Evolutionary conservation across 768 basidiomycete species (phyloP).

Genomic region (Gymnopilus junonius): DNA sequence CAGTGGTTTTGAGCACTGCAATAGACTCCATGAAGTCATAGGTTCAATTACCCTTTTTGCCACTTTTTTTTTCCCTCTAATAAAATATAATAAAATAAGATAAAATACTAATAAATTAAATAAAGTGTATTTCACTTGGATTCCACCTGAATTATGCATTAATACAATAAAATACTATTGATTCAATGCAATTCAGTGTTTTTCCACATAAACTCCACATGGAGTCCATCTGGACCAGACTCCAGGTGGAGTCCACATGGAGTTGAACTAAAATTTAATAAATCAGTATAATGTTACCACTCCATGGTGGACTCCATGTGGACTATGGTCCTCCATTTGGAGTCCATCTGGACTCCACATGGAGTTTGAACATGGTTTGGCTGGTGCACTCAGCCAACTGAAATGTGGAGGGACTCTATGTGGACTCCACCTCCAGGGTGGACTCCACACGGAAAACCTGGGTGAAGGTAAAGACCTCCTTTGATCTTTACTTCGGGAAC

Average conservation of each 20-base stretch:
- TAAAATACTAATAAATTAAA: not conserved
- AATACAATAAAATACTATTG: not conserved
- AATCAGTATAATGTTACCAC: not conserved
- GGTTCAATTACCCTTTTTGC: not conserved
- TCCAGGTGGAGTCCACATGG: not conserved
- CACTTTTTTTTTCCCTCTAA: not conserved
- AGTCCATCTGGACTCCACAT: not conserved
- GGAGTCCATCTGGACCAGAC: too few species aligned
- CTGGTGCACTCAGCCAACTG: not conserved
- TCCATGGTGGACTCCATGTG: not conserved
- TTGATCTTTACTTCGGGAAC: constrained; percentile 17
- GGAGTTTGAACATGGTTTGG: not conserved
- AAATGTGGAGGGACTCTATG: not conserved
- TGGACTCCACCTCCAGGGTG: not conserved
- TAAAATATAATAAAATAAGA: not conserved
- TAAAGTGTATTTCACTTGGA: not conserved
- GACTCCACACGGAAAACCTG: not conserved
- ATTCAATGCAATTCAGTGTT: not conserved
- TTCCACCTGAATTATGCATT: not conserved
- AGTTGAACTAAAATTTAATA: not conserved
- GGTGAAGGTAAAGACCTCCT: constrained; percentile 1
- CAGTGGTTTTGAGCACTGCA: not conserved
- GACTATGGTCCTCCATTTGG: not conserved
- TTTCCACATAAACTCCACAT: not conserved
- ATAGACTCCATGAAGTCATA: not conserved